phyloP scores from a whole-genome alignment of 495 filamentous ascomycete genomes.

The Penicillium herquei region DNA sequence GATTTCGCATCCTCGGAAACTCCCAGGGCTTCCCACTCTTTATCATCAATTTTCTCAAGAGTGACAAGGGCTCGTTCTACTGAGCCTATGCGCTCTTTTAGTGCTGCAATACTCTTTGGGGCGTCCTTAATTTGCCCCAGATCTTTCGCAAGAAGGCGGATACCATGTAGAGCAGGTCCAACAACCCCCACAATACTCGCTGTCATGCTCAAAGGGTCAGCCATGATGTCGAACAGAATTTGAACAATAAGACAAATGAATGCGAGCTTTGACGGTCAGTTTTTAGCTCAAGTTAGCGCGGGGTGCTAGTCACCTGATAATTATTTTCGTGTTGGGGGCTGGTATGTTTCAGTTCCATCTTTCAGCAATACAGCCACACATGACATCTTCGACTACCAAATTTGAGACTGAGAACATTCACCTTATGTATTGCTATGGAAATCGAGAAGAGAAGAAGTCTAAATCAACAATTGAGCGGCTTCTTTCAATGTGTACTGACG shows the following conservation, averaged over 20 bases:
- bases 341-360: neutral
- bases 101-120: slow-evolving; percentile 28
- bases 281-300: neutral
- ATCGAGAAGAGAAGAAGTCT: no score
- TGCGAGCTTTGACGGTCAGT: neutral
- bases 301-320: neutral
- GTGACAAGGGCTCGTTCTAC: slow-evolving; percentile 31
- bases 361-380: neutral
- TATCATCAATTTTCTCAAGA: slow-evolving; percentile 31
- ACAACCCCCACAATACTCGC: slow-evolving; percentile 35
- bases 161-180: slow-evolving; percentile 35
- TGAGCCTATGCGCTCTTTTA: slow-evolving; percentile 31
- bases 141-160: slow-evolving; percentile 34
- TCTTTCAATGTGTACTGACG: no score
- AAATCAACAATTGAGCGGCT: no score
- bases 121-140: slow-evolving; percentile 39
- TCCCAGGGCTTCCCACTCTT: slow-evolving; percentile 31
- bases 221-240: slow-evolving; percentile 11
- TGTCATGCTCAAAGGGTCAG: slow-evolving; percentile 37
- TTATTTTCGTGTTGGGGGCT: neutral
- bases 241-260: no score
- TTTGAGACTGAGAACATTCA: neutral
- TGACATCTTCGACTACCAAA: neutral
- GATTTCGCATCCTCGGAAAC: slow-evolving; percentile 29
- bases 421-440: no score